Evolutionary conservation across 441 rosid species (phyloP).

Genomic region (Euphorbia celastroides): DNA sequence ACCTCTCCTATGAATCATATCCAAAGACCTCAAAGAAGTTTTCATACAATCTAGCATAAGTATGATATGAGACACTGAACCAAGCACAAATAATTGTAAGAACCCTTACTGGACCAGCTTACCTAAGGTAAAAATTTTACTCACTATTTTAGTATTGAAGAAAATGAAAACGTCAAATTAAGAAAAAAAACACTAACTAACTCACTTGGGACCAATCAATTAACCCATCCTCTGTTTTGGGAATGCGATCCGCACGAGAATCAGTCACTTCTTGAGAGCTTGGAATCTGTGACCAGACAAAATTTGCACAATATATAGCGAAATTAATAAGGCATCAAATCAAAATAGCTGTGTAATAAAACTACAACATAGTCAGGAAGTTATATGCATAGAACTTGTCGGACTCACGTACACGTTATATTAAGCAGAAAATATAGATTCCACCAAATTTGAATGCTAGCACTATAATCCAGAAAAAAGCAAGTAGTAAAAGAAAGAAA

Average conservation of each 20-base stretch:
- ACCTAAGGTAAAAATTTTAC: background rate
- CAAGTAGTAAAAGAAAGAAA: background rate
- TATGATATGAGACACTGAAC: background rate
- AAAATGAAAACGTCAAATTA: too few species aligned
- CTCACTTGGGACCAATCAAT: slow-evolving; percentile 93
- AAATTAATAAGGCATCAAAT: background rate
- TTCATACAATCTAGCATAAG: background rate
- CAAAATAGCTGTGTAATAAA: background rate
- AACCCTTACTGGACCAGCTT: background rate
- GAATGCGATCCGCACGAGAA: slow-evolving; percentile 55
- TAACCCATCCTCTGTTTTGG: slow-evolving; percentile 68
- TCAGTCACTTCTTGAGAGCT: slow-evolving; percentile 50
- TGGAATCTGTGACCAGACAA: slow-evolving; percentile 57
- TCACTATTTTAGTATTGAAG: too few species aligned
- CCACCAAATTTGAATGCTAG: background rate
- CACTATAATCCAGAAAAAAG: background rate
- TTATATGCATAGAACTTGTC: background rate
- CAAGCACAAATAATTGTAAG: background rate
- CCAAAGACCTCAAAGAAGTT: background rate
- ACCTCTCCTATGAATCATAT: background rate
- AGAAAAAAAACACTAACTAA: slow-evolving; percentile 1
- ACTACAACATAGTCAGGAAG: background rate
- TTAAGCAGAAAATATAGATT: background rate
- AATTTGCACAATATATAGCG: slow-evolving; percentile 1
- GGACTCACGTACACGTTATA: too few species aligned